These are phyloP conservation scores for Fulvia fulva DNA, from an alignment of 2,329 filamentous ascomycete species.

Conservation along the genomic window DNA sequence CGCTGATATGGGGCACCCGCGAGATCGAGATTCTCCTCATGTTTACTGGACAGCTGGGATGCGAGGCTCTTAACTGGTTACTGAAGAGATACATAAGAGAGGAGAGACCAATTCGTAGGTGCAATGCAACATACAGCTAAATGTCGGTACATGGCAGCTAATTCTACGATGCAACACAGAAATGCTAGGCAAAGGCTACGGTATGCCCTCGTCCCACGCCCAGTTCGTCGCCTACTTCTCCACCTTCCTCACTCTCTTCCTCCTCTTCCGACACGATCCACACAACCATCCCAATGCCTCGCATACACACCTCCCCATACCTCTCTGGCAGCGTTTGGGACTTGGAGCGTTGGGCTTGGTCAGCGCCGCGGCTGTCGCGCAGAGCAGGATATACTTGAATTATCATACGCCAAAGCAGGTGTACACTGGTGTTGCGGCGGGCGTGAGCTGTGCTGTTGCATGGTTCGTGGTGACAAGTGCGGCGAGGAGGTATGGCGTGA, in stretches of 20 bases:
- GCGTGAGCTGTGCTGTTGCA: slow-evolving; percentile 62
- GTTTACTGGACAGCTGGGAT: slow-evolving; percentile 86
- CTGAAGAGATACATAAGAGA: slow-evolving; percentile 91
- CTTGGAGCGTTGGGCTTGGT: slow-evolving; percentile 43
- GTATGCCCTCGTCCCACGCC: slow-evolving; percentile 93
- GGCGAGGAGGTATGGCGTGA: slow-evolving; percentile 62
- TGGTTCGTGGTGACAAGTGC: slow-evolving; percentile 76
- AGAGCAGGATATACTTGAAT: slow-evolving; percentile 81
- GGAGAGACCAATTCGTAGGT: slow-evolving; percentile 73
- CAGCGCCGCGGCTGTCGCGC: slow-evolving; percentile 56
- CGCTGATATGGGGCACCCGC: slow-evolving; percentile 84
- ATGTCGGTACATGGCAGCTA: background rate
- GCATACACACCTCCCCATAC: slow-evolving; percentile 53
- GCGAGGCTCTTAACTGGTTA: slow-evolving; percentile 84
- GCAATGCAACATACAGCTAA: background rate
- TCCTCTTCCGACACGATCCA: slow-evolving; percentile 73
- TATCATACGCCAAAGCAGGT: slow-evolving; percentile 92
- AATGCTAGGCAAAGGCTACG: slow-evolving; percentile 86
- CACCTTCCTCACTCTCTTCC: slow-evolving; percentile 75
- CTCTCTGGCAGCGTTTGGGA: slow-evolving; percentile 56
- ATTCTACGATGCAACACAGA: slow-evolving; percentile 39
- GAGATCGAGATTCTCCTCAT: slow-evolving; percentile 86
- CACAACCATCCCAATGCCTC: slow-evolving; percentile 39
- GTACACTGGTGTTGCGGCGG: slow-evolving; percentile 69
- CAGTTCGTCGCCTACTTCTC: slow-evolving; percentile 95